These are phyloP conservation scores for Ceratorhiza oryzae-sativae DNA, from an alignment of 1,284 basidiomycete genomes.

Conservation along the genomic window DNA sequence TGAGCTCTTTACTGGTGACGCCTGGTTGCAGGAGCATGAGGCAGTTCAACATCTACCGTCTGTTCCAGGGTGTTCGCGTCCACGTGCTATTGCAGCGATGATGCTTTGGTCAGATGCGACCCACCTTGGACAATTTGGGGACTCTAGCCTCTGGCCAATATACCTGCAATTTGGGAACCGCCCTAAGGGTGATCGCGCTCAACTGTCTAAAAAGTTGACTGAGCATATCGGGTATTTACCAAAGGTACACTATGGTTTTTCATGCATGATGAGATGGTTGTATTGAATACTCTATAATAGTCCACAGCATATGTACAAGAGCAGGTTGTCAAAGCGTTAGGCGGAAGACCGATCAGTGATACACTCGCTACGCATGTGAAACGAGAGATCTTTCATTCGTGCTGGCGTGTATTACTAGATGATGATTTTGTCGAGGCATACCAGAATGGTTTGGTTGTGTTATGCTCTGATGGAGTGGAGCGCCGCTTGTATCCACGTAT, in stretches of 20 bases:
- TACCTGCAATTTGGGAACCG: slow-evolving; percentile 51
- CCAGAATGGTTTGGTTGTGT: slow-evolving; percentile 47
- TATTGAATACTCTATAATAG: no score
- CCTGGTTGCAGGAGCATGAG: slow-evolving; percentile 48
- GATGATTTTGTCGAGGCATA: slow-evolving; percentile 50
- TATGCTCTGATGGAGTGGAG: slow-evolving; percentile 48
- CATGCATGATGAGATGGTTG: slow-evolving; percentile 45
- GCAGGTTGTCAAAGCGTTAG: slow-evolving; percentile 46
- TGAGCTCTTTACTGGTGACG: slow-evolving; percentile 51
- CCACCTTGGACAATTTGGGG: slow-evolving; percentile 50
- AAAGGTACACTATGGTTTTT: slow-evolving; percentile 38
- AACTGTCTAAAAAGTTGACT: slow-evolving; percentile 2
- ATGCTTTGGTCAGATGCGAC: slow-evolving; percentile 52
- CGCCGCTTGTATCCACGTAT: slow-evolving; percentile 47
- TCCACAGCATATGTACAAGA: no score
- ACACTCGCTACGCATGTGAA: slow-evolving; percentile 46
- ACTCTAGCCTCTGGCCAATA: slow-evolving; percentile 50
- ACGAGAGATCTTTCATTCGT: slow-evolving; percentile 50
- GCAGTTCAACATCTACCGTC: slow-evolving; percentile 2
- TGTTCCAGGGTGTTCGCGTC: slow-evolving; percentile 43
- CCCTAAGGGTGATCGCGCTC: slow-evolving; percentile 48
- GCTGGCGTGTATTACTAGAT: slow-evolving; percentile 48
- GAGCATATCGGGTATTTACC: slow-evolving; percentile 45
- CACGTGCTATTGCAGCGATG: slow-evolving; percentile 46
- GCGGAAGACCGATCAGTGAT: slow-evolving; percentile 33